Evolutionary conservation across 192 early-diverging fungal species (phyloP), one percentile per base, ranked within the genome.

Genomic region (Coemansia sp.): DNA sequence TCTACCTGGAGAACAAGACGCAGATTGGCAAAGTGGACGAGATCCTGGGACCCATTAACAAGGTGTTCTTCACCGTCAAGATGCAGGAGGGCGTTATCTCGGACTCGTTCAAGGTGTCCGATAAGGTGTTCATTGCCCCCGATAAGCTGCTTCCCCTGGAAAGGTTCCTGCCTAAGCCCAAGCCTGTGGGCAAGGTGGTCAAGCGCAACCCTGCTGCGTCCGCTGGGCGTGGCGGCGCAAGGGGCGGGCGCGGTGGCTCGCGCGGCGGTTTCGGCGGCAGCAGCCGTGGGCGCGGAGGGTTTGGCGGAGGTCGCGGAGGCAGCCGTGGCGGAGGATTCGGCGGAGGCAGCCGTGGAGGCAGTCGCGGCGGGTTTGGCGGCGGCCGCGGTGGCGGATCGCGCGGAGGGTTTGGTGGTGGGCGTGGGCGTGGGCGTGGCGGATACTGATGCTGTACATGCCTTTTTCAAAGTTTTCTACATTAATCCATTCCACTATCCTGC

Each of bases 21-120:
- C 95, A 95, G 82, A 97, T 99, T 72, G 97, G 97, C 71, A 98
- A 99, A 74, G 96, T 99, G 6, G 97, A 99, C 66, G 97, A 99
- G 79, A 98, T 99, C 67, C 86, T 99, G 39, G 97, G 97, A 12
- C 95, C 96, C 41, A 87, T 99, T 80, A 98, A 95, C 85, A 93
- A 99, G 74, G 93, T 99, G 26, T 96, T 87, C 73, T 99, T 99
- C 74, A 97, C 97, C 18, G 95, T 99, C 56, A 98, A 98, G 89
- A 85, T 96, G 64, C 88, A 93, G 71, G 94, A 95, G 54, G 95
- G 95, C 61, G 91, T 98, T 64, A 87, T 92, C 32, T 95, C 96
- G 6, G 88, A 86, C 16, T 92, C 90, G n/a, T 99, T 98, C 87
- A 94, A 97, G 81, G 62, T 73, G 41, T 79, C 91, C 42, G 95